Percentiles rank a stretch among this genome's conserved stretches.
These are phyloP conservation scores for Collybia nuda DNA, from an alignment of 768 basidiomycete species.

Conservation along the genomic window DNA sequence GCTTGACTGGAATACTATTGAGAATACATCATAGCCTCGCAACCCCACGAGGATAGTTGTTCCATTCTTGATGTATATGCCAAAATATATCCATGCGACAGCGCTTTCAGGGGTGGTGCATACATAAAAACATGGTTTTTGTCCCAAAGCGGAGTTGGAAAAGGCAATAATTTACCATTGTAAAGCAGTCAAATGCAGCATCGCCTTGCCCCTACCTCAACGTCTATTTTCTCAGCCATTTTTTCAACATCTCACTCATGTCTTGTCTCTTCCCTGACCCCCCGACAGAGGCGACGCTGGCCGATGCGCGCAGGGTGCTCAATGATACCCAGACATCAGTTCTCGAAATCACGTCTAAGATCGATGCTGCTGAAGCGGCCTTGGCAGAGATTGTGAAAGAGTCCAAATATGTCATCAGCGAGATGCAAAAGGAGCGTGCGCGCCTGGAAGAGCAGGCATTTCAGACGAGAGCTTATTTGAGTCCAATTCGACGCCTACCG, in stretches of 20 bases:
- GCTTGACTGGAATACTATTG: no score
- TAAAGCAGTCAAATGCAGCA: constrained; percentile 5
- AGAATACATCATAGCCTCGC: no score
- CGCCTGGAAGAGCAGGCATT: constrained; percentile 47
- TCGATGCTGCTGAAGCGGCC: constrained; percentile 50
- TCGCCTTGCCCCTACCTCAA: neutral
- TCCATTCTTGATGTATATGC: no score
- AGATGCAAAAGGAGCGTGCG: constrained; percentile 49
- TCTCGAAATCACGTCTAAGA: constrained; percentile 40
- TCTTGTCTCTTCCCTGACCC: constrained; percentile 46
- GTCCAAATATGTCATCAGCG: constrained; percentile 50
- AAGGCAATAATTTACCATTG: constrained; percentile 10
- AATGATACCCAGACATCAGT: constrained; percentile 28
- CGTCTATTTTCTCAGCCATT: constrained; percentile 7
- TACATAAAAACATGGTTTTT: neutral
- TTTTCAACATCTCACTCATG: constrained; percentile 23
- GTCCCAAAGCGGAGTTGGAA: constrained; percentile 18
- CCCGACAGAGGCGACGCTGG: constrained; percentile 54
- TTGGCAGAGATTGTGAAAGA: constrained; percentile 62
- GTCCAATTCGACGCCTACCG: constrained; percentile 72
- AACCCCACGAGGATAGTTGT: no score
- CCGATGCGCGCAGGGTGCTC: constrained; percentile 51
- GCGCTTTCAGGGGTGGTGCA: neutral
- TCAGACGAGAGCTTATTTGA: constrained; percentile 61
- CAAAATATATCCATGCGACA: neutral